Conservation (phyloP, 1,284 basidiomycete species). For the Austroboletus niveus region DNA sequence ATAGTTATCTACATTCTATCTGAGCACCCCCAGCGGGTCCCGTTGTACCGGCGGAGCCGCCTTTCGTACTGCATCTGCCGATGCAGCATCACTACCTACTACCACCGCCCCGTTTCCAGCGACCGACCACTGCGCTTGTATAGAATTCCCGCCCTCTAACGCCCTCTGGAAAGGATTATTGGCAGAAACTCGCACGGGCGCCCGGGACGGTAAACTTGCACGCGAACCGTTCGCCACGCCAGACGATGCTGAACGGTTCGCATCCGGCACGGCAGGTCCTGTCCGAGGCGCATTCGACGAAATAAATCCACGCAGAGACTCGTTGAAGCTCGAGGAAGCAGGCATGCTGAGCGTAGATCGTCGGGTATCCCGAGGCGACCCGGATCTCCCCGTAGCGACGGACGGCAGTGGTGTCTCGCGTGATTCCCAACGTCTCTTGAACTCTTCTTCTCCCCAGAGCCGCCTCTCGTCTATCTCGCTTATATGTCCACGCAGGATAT, state of each 20-base stretch:
- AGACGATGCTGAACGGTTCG: constrained; percentile 53
- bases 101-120: constrained; percentile 21
- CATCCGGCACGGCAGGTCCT: constrained; percentile 46
- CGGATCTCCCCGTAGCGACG: constrained; percentile 5
- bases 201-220: constrained; percentile 11
- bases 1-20: constrained; percentile 16
- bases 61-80: constrained; percentile 24
- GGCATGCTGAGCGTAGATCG: constrained; percentile 12
- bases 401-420: constrained; percentile 9
- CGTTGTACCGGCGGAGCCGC: constrained; percentile 33
- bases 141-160: constrained; percentile 6
- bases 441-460: constrained; percentile 55
- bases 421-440: constrained; percentile 31
- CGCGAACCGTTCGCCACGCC: constrained; percentile 31
- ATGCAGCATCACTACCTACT: constrained; percentile 37
- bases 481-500: constrained; percentile 58
- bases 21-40: constrained; percentile 65
- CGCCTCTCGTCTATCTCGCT: constrained; percentile 60
- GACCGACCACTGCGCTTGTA: constrained; percentile 3
- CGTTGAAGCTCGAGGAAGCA: constrained; percentile 21
- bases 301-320: constrained; percentile 20
- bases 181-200: constrained; percentile 30
- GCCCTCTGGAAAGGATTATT: constrained; percentile 29
- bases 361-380: constrained; percentile 15
- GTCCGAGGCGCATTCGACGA: constrained; percentile 15